phyloP scores from a whole-genome alignment of 2,329 filamentous ascomycete genomes.

The Ascosphaera apis region DNA sequence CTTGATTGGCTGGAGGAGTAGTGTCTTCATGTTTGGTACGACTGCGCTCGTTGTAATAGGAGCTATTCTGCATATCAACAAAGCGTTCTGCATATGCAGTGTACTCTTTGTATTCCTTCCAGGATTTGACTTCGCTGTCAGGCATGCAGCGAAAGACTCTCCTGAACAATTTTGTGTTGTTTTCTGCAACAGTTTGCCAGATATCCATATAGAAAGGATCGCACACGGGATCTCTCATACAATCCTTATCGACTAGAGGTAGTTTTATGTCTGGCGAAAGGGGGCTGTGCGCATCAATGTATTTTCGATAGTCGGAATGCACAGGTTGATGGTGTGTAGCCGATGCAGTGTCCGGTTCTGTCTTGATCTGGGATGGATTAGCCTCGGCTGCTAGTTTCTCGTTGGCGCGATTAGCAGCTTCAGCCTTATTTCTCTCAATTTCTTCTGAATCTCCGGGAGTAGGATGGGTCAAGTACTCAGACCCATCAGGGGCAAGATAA shows the following conservation, averaged over 20 bases:
- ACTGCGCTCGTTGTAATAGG: conserved; percentile 23
- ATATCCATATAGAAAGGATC: conserved; percentile 65
- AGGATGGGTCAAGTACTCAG: conserved; percentile 47
- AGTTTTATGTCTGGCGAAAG: conserved; percentile 43
- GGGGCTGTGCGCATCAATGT: conserved; percentile 27
- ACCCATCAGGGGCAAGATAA: conserved; percentile 35
- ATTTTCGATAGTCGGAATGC: no score
- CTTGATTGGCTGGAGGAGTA: conserved; percentile 6
- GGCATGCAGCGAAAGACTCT: conserved; percentile 93
- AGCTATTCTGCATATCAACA: conserved; percentile 38
- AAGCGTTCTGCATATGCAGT: conserved; percentile 57
- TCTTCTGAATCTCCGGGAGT: conserved; percentile 18
- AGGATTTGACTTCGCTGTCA: conserved; percentile 78
- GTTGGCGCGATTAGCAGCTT: no score
- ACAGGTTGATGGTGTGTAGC: no score
- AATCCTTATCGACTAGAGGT: conserved; percentile 62
- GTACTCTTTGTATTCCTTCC: conserved; percentile 81
- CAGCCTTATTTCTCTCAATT: conserved; percentile 5
- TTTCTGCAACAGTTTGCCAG: conserved; percentile 70
- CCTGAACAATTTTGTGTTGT: conserved; percentile 88
- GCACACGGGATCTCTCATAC: conserved; percentile 77
- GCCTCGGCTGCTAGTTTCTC: no score
- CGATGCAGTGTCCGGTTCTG: no score
- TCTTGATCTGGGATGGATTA: no score
- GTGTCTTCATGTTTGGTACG: conserved; percentile 13